Base-by-base conservation (phyloP, 805 yeast genomes). In the Tetrapisispora namnaoensis region DNA sequence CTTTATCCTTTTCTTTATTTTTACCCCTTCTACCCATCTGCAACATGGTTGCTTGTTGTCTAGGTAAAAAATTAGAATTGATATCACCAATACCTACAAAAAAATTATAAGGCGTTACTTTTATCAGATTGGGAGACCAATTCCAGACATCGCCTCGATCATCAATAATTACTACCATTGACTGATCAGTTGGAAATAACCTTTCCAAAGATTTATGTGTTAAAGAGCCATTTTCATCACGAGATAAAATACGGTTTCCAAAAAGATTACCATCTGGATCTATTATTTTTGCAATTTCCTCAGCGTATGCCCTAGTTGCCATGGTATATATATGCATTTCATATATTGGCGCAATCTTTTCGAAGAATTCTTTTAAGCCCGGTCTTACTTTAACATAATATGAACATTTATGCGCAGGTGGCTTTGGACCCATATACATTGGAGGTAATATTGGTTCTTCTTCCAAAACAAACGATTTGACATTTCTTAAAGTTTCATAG, bases 61-160 rank as follows among this genome's bases (percentile, higher is more conserved):
- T 82, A 0, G 99, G 98, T 49, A 93, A 70, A 61, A 89, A 89
- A 55, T 88, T 83, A 20, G 96, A 87, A 60, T 93, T 93, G 60
- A 93, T 93, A 70, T 93, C 99, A 28, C 99, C 99, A 49, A 91
- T 88, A 11, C 98, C 98, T 36, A 90, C 95, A 59, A 93, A 93
- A 59, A 93, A 93, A 63, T 87, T 95, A 64, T 88, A 93, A 0
- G 99, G 99, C 1, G 89, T 84, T 5, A 91, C 98, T 66, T 91
- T 87, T 50, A 93, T 80, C 57, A 93, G 70, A 62, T 93, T 90
- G 13, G 84, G 81, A 55, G 88, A 86, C 99, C 99, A 93, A 60
- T 86, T 86, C 99, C 99, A 93, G 20, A 93, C 99, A 65, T 93
- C 99, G 2, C 97, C 99, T 63, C 99, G 77, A 65, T 93, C 99